A percentile compares a stretch with the other conserved stretches of the same genome.
Evolutionary conservation across 768 basidiomycete genomes (phyloP).

Genomic region (Trametes sanguinea): DNA sequence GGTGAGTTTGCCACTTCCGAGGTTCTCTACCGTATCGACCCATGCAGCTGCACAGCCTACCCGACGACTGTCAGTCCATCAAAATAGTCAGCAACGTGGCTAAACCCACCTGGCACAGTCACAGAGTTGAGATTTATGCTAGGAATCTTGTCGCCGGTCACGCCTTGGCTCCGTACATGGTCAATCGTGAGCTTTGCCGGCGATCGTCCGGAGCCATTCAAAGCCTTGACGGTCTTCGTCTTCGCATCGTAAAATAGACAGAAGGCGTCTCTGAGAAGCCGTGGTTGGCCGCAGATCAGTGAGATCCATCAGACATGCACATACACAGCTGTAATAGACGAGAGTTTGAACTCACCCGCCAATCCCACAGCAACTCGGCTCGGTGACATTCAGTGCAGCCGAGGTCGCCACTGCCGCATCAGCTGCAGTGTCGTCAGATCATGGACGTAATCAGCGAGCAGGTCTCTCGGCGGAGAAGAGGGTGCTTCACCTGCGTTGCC

Average conservation of each 20-base stretch:
- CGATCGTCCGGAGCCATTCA: conserved; percentile 92
- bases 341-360: conserved; percentile 61
- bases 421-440: conserved; percentile 45
- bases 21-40: conserved; percentile 82
- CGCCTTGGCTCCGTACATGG: conserved; percentile 66
- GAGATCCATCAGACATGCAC: background rate
- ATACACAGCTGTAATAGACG: background rate
- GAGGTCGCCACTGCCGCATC: conserved; percentile 95
- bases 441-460: background rate
- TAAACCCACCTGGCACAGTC: conserved; percentile 71
- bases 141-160: conserved; percentile 71
- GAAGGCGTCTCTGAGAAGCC: conserved; percentile 70
- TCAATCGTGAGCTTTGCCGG: conserved; percentile 80
- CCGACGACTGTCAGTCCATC: no score
- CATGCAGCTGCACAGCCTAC: conserved; percentile 93
- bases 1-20: conserved; percentile 74
- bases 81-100: no score
- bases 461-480: background rate
- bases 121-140: conserved; percentile 84
- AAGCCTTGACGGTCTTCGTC: conserved; percentile 76
- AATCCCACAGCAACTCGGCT: conserved; percentile 88
- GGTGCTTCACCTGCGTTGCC: conserved; percentile 84
- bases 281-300: background rate
- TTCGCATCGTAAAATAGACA: conserved; percentile 90
- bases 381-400: conserved; percentile 89